Conservation (phyloP, 176 grass and related monocot species). For the Avena sativa region DNA sequence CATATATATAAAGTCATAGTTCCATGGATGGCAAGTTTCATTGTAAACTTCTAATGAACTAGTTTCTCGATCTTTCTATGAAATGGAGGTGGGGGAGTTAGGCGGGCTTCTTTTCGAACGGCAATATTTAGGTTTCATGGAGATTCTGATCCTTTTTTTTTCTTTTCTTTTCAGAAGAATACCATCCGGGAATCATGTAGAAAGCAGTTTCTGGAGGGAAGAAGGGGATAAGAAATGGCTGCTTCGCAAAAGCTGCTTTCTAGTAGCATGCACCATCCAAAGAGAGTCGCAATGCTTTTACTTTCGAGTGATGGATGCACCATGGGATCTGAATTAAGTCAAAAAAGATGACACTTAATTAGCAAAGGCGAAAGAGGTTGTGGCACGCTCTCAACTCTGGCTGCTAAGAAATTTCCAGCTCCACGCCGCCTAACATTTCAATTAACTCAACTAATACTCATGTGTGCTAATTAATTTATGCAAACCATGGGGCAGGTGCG, state of each 20-base stretch:
- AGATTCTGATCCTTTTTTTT: conserved; percentile 1
- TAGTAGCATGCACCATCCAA: neutral
- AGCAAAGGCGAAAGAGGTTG: neutral
- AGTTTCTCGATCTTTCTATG: neutral
- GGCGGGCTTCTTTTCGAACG: neutral
- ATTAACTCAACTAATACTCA: neutral
- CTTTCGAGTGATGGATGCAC: conserved; percentile 42
- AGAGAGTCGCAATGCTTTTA: conserved; percentile 20
- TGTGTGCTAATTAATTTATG: neutral
- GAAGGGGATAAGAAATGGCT: conserved; percentile 5
- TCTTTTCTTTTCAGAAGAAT: conserved; percentile 18
- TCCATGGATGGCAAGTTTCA: neutral
- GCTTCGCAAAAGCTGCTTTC: conserved; percentile 56
- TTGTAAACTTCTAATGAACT: neutral
- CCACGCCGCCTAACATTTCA: neutral
- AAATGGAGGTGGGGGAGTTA: neutral
- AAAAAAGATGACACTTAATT: conserved; percentile 18
- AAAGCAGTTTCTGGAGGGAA: neutral
- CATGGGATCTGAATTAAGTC: conserved; percentile 40
- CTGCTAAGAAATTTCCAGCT: conserved; percentile 33
- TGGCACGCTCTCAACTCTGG: neutral
- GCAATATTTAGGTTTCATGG: neutral
- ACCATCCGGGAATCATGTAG: conserved; percentile 20
- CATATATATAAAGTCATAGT: neutral
- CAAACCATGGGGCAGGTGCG: neutral